Evolutionary conservation across 1,284 basidiomycete genomes (phyloP).

Genomic region (Rhodofomes roseus): DNA sequence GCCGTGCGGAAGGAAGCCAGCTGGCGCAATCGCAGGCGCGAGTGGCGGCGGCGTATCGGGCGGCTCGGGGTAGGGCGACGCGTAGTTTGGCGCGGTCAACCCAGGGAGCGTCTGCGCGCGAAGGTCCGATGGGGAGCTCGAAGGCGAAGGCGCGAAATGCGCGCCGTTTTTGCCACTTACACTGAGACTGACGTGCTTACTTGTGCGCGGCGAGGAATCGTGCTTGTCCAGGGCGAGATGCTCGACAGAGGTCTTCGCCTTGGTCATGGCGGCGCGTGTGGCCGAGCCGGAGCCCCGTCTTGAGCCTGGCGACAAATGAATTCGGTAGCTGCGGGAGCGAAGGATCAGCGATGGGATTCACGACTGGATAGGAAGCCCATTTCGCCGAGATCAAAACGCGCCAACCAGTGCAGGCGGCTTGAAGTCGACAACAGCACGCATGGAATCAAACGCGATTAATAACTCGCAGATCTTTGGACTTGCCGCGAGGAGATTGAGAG

Average conservation of each 20-base stretch:
- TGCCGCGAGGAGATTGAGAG: no score
- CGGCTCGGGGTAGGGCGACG: constrained; percentile 16
- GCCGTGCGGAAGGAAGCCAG: constrained; percentile 12
- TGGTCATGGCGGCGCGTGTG: constrained; percentile 43
- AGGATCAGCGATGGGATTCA: constrained; percentile 2
- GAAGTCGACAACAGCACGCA: no score
- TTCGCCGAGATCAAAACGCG: not conserved
- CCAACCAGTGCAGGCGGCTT: not conserved
- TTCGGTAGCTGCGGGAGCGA: constrained; percentile 51
- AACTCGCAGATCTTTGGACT: no score
- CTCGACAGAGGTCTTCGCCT: constrained; percentile 12
- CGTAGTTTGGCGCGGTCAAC: constrained; percentile 2
- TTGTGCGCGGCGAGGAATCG: constrained; percentile 4
- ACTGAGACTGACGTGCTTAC: not conserved
- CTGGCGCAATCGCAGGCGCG: constrained; percentile 12
- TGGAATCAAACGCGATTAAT: no score
- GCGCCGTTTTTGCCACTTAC: constrained; percentile 2
- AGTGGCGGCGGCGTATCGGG: constrained; percentile 30
- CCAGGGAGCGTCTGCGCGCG: constrained; percentile 15
- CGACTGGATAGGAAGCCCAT: not conserved
- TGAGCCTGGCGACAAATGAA: constrained; percentile 70
- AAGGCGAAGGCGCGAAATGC: constrained; percentile 13
- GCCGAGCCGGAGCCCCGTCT: constrained; percentile 50
- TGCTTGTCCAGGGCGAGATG: not conserved
- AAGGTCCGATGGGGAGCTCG: constrained; percentile 21